Evolutionary conservation across 23 red algal species (phyloP), one percentile per base, ranked within the genome.

Genomic region (Gracilaria vermiculophylla): DNA sequence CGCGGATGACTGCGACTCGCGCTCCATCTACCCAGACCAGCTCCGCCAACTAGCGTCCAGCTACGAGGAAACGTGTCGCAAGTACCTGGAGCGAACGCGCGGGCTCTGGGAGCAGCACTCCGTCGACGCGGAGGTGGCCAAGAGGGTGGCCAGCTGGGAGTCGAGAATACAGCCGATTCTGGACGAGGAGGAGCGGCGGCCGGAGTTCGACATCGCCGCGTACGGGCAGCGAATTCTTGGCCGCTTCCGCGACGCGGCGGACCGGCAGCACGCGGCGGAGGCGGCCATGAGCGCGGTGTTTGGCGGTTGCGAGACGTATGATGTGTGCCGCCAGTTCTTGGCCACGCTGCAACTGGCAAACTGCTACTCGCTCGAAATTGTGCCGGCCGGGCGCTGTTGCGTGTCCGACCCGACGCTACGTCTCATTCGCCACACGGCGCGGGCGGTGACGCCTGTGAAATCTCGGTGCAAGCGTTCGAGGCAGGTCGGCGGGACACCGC

Each of bases 301-400:
- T 41, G 9, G 27, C 1, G 54, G 45, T 33, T 36, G 49, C 14
- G 60, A 31, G 3, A 32, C 15, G 28, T 91, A 85, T 57, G 90
- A 93, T 37, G 90, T 93, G 10, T 93, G 90, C 48, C 80, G 90
- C 11, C 41, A 79, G 25, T 93, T 93, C 61, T 58, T 93, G 70
- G 90, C 90, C 15, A 85, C 80, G 2, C 80, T 93, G 1, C 90
- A 93, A 76, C 80, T 93, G 5, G 79, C 79, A 57, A 85, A 84
- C 77, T 41, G 36, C 40, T 76, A 72, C 37, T 40, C 56, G 9
- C 62, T 93, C 37, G 81, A 91, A 36, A 91, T 91, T 72, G 34
- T 80, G n/a, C 61, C 58, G 20, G 43, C 74, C 2, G 20, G 14
- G 6, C 44, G 64, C n/a, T 88, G 84, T 36, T 53, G 36, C 19